Percentiles rank a stretch among this genome's conserved stretches.
phyloP scores from a whole-genome alignment of 371 early-diverging fungal species.

The Lichtheimia hyalospora region DNA sequence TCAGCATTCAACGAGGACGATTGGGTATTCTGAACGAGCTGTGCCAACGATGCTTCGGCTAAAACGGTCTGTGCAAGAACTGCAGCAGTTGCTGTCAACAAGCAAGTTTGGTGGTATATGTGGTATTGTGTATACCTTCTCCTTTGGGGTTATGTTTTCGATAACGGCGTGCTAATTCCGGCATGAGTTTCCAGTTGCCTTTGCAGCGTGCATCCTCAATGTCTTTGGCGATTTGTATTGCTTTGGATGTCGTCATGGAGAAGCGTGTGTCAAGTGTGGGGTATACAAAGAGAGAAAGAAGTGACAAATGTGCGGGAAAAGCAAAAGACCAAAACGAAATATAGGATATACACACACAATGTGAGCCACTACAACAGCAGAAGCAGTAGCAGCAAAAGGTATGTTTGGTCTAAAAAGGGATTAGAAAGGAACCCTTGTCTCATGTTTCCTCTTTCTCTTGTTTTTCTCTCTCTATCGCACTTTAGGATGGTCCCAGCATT shows the following conservation, averaged over 20 bases:
- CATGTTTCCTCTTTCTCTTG: no score
- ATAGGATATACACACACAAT: no score
- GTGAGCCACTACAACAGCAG: no score
- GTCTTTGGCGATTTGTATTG: slow-evolving; percentile 33
- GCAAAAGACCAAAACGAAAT: no score
- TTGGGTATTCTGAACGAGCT: slow-evolving; percentile 10
- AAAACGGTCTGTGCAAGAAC: slow-evolving; percentile 48
- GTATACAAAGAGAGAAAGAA: slow-evolving; percentile 1
- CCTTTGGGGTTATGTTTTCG: slow-evolving; percentile 64
- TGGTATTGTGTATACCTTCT: slow-evolving; percentile 35
- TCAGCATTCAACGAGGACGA: slow-evolving; percentile 25
- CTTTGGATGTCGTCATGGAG: slow-evolving; percentile 13
- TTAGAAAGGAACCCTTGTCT: no score
- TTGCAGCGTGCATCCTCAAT: slow-evolving; percentile 59
- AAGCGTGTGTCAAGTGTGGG: neutral
- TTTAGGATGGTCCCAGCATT: no score
- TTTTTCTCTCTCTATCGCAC: no score
- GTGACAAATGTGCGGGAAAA: neutral
- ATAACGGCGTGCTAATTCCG: slow-evolving; percentile 66
- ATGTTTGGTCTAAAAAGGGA: no score
- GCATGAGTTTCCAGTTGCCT: slow-evolving; percentile 55
- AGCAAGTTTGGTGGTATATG: neutral
- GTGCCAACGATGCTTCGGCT: slow-evolving; percentile 40
- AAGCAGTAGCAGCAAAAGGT: no score
- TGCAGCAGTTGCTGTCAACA: neutral